Percentiles rank a stretch among this genome's conserved stretches.
Conservation (phyloP, 305 asterid species). For the Fraxinus greggii region DNA sequence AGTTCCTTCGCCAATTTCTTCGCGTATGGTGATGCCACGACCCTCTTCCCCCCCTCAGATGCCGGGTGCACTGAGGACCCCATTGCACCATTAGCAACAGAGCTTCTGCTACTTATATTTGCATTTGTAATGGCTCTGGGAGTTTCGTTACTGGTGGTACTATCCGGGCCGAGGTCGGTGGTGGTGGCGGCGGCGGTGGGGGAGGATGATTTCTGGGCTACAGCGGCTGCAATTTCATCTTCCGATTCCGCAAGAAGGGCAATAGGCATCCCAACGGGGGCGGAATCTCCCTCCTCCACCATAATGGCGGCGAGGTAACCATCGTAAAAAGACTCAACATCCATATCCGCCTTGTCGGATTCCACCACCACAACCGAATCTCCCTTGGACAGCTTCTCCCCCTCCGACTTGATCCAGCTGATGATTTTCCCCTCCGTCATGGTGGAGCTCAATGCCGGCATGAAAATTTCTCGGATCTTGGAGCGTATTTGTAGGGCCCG, state of each 20-base stretch:
- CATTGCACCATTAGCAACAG: slow-evolving; percentile 24
- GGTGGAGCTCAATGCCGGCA: slow-evolving; percentile 91
- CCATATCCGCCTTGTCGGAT: slow-evolving; percentile 93
- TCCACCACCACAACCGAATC: slow-evolving; percentile 90
- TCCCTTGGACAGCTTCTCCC: slow-evolving; percentile 79
- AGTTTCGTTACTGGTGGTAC: background rate
- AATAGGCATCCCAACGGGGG: slow-evolving; percentile 83
- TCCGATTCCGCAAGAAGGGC: slow-evolving; percentile 81
- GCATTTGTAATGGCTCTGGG: slow-evolving; percentile 14
- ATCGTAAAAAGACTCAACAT: slow-evolving; percentile 80
- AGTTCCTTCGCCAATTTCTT: slow-evolving; percentile 90
- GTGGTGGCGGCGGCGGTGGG: slow-evolving; percentile 1
- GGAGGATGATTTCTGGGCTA: slow-evolving; percentile 40
- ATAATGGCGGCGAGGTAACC: slow-evolving; percentile 77
- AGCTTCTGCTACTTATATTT: slow-evolving; percentile 22
- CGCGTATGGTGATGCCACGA: slow-evolving; percentile 89
- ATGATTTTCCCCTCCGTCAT: slow-evolving; percentile 94
- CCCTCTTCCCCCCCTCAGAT: slow-evolving; percentile 79
- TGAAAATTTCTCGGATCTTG: slow-evolving; percentile 91
- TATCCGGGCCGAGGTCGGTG: slow-evolving; percentile 15
- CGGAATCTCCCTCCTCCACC: slow-evolving; percentile 74
- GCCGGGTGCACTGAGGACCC: slow-evolving; percentile 71
- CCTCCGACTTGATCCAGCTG: slow-evolving; percentile 84
- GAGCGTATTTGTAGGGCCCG: slow-evolving; percentile 45
- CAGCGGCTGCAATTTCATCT: slow-evolving; percentile 72